Evolutionary conservation across 2,329 filamentous ascomycete species (phyloP).

Genomic region (Aaosphaeria arxii): DNA sequence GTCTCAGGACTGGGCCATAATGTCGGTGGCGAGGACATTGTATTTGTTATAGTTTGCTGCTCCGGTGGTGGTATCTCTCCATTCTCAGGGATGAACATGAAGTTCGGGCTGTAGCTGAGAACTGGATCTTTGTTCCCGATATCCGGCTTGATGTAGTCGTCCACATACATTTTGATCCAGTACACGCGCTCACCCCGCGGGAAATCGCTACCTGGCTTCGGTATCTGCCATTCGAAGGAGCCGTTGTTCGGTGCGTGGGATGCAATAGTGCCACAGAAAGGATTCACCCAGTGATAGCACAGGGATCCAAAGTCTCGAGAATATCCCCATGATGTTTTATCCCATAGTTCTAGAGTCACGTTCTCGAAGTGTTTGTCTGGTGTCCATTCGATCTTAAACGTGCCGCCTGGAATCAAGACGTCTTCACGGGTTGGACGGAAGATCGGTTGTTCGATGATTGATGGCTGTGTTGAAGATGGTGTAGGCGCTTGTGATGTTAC

Average conservation of each 20-base stretch:
- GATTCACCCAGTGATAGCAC: conserved; percentile 11
- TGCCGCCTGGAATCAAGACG: conserved; percentile 6
- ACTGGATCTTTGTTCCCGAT: conserved; percentile 11
- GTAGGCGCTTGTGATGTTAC: conserved; percentile 30
- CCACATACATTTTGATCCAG: conserved; percentile 17
- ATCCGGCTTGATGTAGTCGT: conserved; percentile 8
- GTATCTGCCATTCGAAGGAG: conserved; percentile 7
- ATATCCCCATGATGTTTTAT: conserved; percentile 13
- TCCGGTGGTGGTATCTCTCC: conserved; percentile 2
- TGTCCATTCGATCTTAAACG: conserved; percentile 10
- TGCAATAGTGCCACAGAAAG: conserved; percentile 16
- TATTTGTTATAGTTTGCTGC: not conserved
- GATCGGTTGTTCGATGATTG: conserved; percentile 10
- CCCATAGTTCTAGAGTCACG: conserved; percentile 16
- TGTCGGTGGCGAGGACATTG: not conserved
- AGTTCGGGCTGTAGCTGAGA: conserved; percentile 13
- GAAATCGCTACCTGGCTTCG: conserved; percentile 7
- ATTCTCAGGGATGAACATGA: conserved; percentile 10
- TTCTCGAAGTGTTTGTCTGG: conserved; percentile 8
- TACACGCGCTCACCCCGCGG: conserved; percentile 8
- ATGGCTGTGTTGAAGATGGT: conserved; percentile 4
- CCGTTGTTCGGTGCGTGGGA: conserved; percentile 12
- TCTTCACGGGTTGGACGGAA: conserved; percentile 4
- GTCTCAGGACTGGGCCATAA: not conserved
- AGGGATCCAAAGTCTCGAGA: conserved; percentile 9